These are phyloP conservation scores for Apiospora hydei DNA, from an alignment of 2,329 filamentous ascomycete genomes.

Conservation along the genomic window DNA sequence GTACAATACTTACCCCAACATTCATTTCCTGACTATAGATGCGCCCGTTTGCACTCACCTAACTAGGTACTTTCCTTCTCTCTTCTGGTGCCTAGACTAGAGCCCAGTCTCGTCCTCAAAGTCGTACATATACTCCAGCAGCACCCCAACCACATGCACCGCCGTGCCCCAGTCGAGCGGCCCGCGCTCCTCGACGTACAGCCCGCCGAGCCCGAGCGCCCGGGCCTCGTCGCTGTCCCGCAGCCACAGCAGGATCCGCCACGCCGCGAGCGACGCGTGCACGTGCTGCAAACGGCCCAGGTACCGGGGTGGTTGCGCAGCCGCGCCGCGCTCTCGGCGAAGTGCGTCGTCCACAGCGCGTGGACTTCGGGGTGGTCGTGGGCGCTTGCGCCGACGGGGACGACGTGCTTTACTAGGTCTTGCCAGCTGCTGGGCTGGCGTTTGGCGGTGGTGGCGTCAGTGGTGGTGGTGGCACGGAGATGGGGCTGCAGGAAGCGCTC, in stretches of 20 bases:
- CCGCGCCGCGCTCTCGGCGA: not conserved
- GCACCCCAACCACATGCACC: not conserved
- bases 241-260: conserved; percentile 2
- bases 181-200: not conserved
- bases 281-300: not conserved
- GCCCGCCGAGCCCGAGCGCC: not conserved
- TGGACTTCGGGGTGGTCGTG: not conserved
- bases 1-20: not conserved
- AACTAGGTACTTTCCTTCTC: not conserved
- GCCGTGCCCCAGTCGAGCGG: not conserved
- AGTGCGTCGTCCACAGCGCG: not conserved
- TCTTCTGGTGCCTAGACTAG: not conserved
- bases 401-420: not conserved
- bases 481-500: not conserved
- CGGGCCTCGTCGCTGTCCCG: not conserved
- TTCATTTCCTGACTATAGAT: not conserved
- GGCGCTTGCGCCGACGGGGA: not conserved
- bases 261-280: not conserved
- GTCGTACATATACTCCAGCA: conserved; percentile 1
- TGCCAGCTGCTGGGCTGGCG: not conserved
- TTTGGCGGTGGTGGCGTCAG: too few species aligned
- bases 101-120: not conserved
- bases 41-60: not conserved
- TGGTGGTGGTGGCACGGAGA: not conserved
- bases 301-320: too few species aligned